Evolutionary conservation across 2,329 filamentous ascomycete species (phyloP).

Genomic region (Plectosphaerella sp.): DNA sequence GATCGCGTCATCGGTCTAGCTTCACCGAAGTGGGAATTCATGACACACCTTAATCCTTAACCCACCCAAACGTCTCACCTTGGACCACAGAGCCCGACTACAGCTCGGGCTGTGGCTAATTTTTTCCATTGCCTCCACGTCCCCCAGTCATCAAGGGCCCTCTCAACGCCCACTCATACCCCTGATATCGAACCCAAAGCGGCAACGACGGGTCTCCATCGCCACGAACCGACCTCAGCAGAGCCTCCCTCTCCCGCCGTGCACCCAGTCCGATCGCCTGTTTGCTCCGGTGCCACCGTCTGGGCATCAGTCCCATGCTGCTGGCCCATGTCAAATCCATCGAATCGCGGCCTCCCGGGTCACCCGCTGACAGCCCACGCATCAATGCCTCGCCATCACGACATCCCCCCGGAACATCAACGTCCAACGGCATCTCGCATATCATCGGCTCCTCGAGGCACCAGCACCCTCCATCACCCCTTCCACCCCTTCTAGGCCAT

Average conservation of each 20-base stretch:
- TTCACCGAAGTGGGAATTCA: conserved; percentile 3
- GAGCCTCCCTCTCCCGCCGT: too few relatives aligned
- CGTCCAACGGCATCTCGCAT: background rate
- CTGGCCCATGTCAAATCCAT: background rate
- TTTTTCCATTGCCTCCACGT: background rate
- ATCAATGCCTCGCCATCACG: background rate
- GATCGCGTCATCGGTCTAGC: conserved; percentile 7
- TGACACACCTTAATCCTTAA: too few relatives aligned
- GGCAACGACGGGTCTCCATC: too few relatives aligned
- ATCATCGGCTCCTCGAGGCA: background rate
- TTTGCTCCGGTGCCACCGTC: too few relatives aligned
- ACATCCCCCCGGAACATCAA: background rate
- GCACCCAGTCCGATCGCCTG: too few relatives aligned
- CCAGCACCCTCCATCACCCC: background rate
- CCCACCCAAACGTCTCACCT: too few relatives aligned
- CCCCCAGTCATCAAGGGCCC: background rate
- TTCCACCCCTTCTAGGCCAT: background rate
- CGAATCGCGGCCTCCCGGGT: background rate
- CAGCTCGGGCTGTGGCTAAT: background rate
- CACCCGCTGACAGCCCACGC: background rate
- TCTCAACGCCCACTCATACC: background rate
- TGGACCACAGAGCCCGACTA: background rate
- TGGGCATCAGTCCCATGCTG: too few relatives aligned
- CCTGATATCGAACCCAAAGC: too few relatives aligned
- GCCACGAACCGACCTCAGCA: too few relatives aligned